phyloP scores from a whole-genome alignment of 2,329 filamentous ascomycete species.

The Seiridium cupressi region DNA sequence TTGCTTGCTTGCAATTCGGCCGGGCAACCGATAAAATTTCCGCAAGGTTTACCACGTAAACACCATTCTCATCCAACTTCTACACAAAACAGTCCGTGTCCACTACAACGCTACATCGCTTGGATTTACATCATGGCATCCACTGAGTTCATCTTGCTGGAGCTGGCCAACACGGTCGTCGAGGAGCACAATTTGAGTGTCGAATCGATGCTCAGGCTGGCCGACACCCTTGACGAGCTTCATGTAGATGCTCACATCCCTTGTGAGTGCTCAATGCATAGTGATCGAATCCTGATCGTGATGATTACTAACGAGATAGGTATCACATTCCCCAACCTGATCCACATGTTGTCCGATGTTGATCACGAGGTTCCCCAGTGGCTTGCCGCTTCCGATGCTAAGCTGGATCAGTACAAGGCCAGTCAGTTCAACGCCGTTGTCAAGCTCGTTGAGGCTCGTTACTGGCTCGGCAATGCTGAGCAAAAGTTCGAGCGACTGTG shows the following conservation, averaged over 20 bases:
- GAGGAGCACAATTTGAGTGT: not conserved
- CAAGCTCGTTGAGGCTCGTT: conserved; percentile 8
- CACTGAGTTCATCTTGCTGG: not conserved
- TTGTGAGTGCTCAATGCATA: not conserved
- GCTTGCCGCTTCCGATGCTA: not conserved
- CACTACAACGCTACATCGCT: not conserved
- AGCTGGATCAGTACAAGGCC: not conserved
- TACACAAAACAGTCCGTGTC: not conserved
- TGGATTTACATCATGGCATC: not conserved
- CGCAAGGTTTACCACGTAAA: too few relatives aligned
- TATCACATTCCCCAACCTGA: not conserved
- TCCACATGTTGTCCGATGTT: not conserved
- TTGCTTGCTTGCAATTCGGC: too few relatives aligned
- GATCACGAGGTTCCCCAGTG: conserved; percentile 2
- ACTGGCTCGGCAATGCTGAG: conserved; percentile 8
- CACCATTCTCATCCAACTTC: not conserved
- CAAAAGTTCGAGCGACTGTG: not conserved
- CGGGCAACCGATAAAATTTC: too few relatives aligned
- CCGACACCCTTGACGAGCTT: not conserved
- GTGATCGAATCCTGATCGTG: not conserved
- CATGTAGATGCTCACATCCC: not conserved
- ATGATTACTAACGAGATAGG: not conserved
- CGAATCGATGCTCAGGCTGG: not conserved
- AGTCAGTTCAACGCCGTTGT: conserved; percentile 5
- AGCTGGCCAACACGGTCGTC: not conserved